Percentiles rank a stretch among this genome's conserved stretches.
These are phyloP conservation scores for Nakazawaea ernobii DNA, from an alignment of 805 yeast species.

Conservation along the genomic window DNA sequence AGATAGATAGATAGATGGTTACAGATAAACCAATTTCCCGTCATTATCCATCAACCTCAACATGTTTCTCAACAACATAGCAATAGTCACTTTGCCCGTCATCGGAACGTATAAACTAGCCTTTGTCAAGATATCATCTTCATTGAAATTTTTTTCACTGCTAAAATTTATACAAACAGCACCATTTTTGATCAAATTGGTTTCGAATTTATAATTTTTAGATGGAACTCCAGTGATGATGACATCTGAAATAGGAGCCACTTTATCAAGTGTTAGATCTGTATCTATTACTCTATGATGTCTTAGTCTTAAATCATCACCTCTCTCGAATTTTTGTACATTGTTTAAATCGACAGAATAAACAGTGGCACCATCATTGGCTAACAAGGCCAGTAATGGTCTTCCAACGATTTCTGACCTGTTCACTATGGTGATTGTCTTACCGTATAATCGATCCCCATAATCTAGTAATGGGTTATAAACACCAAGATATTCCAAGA, in stretches of 20 bases:
- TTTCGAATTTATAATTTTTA: conserved; percentile 77
- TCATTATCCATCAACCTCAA: conserved; percentile 75
- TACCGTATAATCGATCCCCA: conserved; percentile 91
- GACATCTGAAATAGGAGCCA: conserved; percentile 77
- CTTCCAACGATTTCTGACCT: conserved; percentile 97
- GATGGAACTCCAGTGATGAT: conserved; percentile 95
- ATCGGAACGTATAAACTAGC: conserved; percentile 94
- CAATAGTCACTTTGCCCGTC: conserved; percentile 93
- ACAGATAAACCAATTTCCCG: conserved; percentile 12
- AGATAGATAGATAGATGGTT: neutral
- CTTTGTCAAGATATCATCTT: conserved; percentile 70
- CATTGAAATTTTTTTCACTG: conserved; percentile 74
- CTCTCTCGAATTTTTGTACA: conserved; percentile 88
- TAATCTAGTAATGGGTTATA: conserved; percentile 78
- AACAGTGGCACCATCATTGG: conserved; percentile 96
- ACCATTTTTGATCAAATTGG: conserved; percentile 74
- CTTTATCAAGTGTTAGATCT: conserved; percentile 48
- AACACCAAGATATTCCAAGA: conserved; percentile 81
- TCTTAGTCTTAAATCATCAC: conserved; percentile 76
- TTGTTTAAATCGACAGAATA: conserved; percentile 86
- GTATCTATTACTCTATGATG: conserved; percentile 76
- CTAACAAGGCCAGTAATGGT: conserved; percentile 91
- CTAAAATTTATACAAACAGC: conserved; percentile 89
- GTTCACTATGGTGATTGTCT: conserved; percentile 84
- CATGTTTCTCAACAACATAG: conserved; percentile 88